Evolutionary conservation across 2,329 filamentous ascomycete species (phyloP), one percentile per base, ranked within the genome.

Genomic region (Claviceps sorghi): DNA sequence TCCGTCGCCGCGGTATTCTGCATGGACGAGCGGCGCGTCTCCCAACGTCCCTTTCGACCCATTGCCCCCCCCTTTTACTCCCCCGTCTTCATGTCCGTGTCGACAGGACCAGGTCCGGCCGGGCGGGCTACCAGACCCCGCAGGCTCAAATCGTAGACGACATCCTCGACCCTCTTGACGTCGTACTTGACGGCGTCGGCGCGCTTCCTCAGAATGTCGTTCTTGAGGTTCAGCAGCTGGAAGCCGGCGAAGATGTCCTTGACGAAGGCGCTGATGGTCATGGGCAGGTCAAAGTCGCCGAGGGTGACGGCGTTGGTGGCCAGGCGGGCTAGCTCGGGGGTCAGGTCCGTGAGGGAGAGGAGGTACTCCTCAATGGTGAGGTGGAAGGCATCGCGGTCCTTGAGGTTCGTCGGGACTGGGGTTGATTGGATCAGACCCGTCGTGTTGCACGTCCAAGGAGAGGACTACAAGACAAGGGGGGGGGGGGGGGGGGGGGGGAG

Each of bases 331-430:
- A 98, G 78, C 71, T 98, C 93, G 63, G 95, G 89, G 41, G 93
- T 86, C 54, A 97, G 79, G 55, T 83, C 81, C 54, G 93, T 91
- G 54, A 97, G 76, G 15, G 88, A 83, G 54, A 94, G 83, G 26
- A 98, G 82, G 68, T 98, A 98, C 70, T 98, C 93, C 69, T 98
- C 93, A 61, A 97, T 91, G 44, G 89, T 94, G 61, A 98, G 76
- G 67, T 98, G 93, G 76, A 98, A 98, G 49, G 82, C 80, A 65
- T 97, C 91, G 56, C 79, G 75, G 62, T 91, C 85, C 68, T 95
- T 95, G 62, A 95, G 77, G 65, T 96, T 96, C 57, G 93, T 84
- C 13, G 89, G 90, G 11, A 95, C 90, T 90, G 9, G 30, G 42
- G 42, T 17, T 11, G 36, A n/a, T 6, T 26, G 26, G 26, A 26